Conservation (phyloP, 2,329 filamentous ascomycete genomes). For the Trichophyton benhamiae region DNA sequence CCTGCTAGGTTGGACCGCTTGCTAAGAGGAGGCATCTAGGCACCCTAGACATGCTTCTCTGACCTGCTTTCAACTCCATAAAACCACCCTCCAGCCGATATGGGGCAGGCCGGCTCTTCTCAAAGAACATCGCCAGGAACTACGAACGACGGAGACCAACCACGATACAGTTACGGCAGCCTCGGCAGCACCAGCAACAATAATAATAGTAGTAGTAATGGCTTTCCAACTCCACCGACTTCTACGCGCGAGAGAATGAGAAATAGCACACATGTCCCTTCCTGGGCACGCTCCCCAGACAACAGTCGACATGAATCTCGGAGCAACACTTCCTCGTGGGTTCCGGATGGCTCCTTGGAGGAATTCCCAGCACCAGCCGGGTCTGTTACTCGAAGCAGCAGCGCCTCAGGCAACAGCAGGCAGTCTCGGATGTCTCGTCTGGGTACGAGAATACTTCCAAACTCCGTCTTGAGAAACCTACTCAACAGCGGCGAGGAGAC, state of each 20-base stretch:
- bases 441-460: conserved; percentile 37
- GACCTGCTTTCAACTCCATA: background rate
- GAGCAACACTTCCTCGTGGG: background rate
- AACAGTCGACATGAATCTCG: background rate
- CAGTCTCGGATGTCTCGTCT: conserved; percentile 38
- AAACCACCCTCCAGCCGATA: background rate
- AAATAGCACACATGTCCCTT: background rate
- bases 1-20: background rate
- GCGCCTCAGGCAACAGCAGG: conserved; percentile 28
- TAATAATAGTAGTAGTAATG: background rate
- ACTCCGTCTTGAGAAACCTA: conserved; percentile 33
- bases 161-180: background rate
- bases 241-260: background rate
- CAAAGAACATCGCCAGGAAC: background rate
- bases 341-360: background rate
- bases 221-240: background rate
- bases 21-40: background rate
- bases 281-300: background rate
- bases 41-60: background rate
- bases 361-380: background rate
- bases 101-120: conserved; percentile 12
- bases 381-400: conserved; percentile 14
- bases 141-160: background rate
- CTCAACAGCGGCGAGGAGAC: conserved; percentile 37
- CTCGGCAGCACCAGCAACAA: background rate